Evolutionary conservation across 805 yeast species (phyloP).

Genomic region (Candida saitoana): DNA sequence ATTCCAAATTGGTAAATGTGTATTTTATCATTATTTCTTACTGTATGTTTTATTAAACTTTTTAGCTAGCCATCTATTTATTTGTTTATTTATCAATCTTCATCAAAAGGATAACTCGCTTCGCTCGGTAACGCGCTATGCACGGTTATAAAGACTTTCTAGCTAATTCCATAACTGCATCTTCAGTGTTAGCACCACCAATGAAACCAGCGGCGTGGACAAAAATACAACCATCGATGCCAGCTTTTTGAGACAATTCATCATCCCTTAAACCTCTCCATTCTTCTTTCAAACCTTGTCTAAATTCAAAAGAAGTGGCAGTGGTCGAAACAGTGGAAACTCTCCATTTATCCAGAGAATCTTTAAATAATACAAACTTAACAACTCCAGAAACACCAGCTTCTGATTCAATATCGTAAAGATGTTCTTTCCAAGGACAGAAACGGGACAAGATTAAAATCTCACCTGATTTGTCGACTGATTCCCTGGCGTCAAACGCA

Average conservation of each 20-base stretch:
- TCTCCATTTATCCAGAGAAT: conserved; percentile 73
- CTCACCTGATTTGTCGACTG: conserved; percentile 66
- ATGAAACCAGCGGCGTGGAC: conserved; percentile 97
- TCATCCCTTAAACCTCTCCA: conserved; percentile 98
- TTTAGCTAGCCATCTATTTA: no score
- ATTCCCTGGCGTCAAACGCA: conserved; percentile 61
- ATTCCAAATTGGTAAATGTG: no score
- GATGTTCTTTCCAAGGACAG: conserved; percentile 95
- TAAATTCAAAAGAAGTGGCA: conserved; percentile 72
- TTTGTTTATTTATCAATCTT: no score
- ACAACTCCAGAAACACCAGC: conserved; percentile 51
- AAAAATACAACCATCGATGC: conserved; percentile 84
- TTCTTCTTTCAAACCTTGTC: conserved; percentile 82
- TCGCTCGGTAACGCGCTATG: no score
- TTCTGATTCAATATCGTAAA: conserved; percentile 67
- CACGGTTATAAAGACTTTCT: conserved; percentile 30
- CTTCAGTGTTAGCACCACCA: conserved; percentile 84
- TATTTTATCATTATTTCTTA: no score
- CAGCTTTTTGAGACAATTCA: conserved; percentile 63
- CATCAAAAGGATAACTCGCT: no score
- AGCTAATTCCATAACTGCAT: conserved; percentile 76
- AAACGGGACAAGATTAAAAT: conserved; percentile 70
- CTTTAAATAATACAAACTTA: conserved; percentile 76
- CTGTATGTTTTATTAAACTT: no score
- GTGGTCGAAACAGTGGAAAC: conserved; percentile 88